These are phyloP conservation scores for Mycena epipterygia DNA, from an alignment of 768 basidiomycete genomes.

Conservation along the genomic window DNA sequence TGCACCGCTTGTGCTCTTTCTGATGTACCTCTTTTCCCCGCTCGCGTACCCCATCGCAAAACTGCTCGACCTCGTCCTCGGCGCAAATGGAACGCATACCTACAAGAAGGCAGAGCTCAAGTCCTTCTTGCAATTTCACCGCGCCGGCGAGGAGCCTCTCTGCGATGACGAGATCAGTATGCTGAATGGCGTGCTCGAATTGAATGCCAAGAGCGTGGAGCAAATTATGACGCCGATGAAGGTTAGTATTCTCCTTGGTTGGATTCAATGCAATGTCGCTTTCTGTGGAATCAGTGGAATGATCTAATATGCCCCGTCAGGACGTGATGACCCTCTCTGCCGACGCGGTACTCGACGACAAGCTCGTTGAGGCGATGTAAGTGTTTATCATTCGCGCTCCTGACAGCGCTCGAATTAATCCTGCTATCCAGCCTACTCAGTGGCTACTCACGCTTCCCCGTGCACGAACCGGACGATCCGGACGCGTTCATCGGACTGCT, in stretches of 20 bases:
- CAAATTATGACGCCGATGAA: slow-evolving; percentile 88
- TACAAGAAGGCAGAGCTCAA: slow-evolving; percentile 81
- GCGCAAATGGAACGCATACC: slow-evolving; percentile 76
- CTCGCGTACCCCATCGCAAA: slow-evolving; percentile 87
- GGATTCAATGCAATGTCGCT: not conserved
- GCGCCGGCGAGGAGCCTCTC: slow-evolving; percentile 81
- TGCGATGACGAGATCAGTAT: slow-evolving; percentile 88
- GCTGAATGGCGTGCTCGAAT: slow-evolving; percentile 82
- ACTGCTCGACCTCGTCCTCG: slow-evolving; percentile 86
- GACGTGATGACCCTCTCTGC: slow-evolving; percentile 87
- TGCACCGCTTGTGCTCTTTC: slow-evolving; percentile 75
- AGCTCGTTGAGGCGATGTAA: slow-evolving; percentile 83
- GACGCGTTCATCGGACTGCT: slow-evolving; percentile 73
- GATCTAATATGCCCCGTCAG: slow-evolving; percentile 48
- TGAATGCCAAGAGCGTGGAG: slow-evolving; percentile 81
- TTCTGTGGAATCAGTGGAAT: not conserved
- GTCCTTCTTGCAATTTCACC: slow-evolving; percentile 85
- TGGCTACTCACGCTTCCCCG: slow-evolving; percentile 81
- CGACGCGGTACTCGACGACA: slow-evolving; percentile 85
- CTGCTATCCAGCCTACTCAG: slow-evolving; percentile 57
- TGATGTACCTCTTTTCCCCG: slow-evolving; percentile 81
- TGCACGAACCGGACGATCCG: slow-evolving; percentile 67
- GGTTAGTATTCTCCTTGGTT: slow-evolving; percentile 48
- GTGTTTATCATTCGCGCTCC: slow-evolving; percentile 60
- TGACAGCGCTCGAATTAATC: not conserved